Conservation (phyloP, 495 filamentous ascomycete genomes). For the Xylona heveae region DNA sequence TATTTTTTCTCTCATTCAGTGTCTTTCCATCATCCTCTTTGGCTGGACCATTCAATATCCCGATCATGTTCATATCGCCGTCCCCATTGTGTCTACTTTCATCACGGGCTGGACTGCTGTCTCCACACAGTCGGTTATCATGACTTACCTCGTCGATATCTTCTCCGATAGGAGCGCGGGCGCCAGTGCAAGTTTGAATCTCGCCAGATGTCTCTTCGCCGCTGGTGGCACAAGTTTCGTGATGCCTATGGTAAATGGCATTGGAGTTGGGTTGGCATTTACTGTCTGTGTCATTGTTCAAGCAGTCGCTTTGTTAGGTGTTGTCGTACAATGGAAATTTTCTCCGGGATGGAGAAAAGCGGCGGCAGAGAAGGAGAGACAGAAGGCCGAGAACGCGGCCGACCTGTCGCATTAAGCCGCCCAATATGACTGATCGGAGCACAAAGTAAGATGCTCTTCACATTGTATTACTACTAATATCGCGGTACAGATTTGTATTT, state of each 20-base stretch:
- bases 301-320: conserved; percentile 15
- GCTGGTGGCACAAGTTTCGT: conserved; percentile 18
- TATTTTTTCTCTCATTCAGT: conserved; percentile 11
- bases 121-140: conserved; percentile 16
- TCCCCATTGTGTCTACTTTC: conserved; percentile 17
- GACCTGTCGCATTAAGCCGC: too few species aligned
- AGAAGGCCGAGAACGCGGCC: too few species aligned
- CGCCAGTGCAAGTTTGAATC: conserved; percentile 19
- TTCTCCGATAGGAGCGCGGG: conserved; percentile 16
- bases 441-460: too few species aligned
- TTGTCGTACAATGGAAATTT: conserved; percentile 21
- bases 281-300: conserved; percentile 22
- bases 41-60: conserved; percentile 17
- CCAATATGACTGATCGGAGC: too few species aligned
- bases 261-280: conserved; percentile 17
- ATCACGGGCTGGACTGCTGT: conserved; percentile 20
- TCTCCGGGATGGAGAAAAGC: conserved; percentile 17
- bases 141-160: conserved; percentile 22
- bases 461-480: too few species aligned
- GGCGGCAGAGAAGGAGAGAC: too few species aligned
- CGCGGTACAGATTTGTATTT: too few species aligned
- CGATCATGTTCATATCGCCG: too few species aligned
- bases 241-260: conserved; percentile 14
- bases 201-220: conserved; percentile 19
- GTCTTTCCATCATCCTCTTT: conserved; percentile 16